Percentiles rank a stretch among this genome's conserved stretches.
These are phyloP conservation scores for Agaricus bisporus DNA, from an alignment of 768 basidiomycete genomes.

Conservation along the genomic window DNA sequence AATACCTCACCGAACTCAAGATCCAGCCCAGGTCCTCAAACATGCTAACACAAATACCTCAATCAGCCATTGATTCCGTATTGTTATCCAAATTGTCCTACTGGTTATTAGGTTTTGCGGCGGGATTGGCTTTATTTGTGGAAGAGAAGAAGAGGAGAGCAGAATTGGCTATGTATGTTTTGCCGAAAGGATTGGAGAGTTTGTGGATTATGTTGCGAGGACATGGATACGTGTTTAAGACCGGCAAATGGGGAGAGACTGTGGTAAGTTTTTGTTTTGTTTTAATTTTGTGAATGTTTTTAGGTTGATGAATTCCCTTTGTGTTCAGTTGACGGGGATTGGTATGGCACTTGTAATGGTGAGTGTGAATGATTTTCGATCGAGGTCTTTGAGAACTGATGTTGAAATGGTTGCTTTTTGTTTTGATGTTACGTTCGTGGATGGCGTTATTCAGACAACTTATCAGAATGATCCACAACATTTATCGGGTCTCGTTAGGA, in stretches of 20 bases:
- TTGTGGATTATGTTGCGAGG: constrained; percentile 80
- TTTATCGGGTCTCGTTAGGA: constrained; percentile 73
- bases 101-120: constrained; percentile 66
- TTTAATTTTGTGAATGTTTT: not conserved
- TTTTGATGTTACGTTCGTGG: not conserved
- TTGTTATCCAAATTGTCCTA: constrained; percentile 67
- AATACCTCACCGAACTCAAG: constrained; percentile 27
- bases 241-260: constrained; percentile 71
- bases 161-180: constrained; percentile 87
- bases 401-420: no score
- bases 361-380: constrained; percentile 17
- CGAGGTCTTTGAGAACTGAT: no score
- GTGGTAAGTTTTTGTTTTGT: constrained; percentile 53
- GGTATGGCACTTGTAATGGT: constrained; percentile 91
- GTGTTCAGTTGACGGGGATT: constrained; percentile 48
- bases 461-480: constrained; percentile 83
- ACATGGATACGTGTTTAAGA: constrained; percentile 66
- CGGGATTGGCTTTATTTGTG: constrained; percentile 75
- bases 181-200: constrained; percentile 88
- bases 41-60: constrained; percentile 37
- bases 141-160: constrained; percentile 86
- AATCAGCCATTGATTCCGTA: constrained; percentile 38
- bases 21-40: constrained; percentile 16
- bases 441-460: constrained; percentile 44
- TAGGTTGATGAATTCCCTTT: not conserved